Evolutionary conservation across 352 stramenopile species (phyloP).

Genomic region (Phytophthora citrophthora): DNA sequence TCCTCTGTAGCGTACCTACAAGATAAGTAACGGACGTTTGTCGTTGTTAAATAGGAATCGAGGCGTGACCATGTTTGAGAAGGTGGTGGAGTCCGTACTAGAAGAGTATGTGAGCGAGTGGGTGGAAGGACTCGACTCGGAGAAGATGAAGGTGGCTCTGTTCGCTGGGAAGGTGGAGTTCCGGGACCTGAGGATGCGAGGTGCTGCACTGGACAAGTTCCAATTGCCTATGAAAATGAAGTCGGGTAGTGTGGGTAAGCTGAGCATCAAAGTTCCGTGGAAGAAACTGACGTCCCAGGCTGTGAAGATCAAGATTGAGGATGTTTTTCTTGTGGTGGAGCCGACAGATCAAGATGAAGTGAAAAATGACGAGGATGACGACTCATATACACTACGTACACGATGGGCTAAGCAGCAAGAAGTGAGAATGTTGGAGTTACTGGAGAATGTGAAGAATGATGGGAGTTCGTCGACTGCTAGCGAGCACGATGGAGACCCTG

Average conservation of each 20-base stretch:
- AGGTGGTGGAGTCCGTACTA: constrained; percentile 83
- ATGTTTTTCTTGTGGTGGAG: constrained; percentile 78
- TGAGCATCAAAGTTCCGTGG: constrained; percentile 87
- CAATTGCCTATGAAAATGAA: constrained; percentile 82
- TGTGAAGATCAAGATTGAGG: constrained; percentile 79
- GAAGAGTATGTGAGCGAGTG: constrained; percentile 89
- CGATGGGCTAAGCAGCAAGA: constrained; percentile 87
- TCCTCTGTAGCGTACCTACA: not conserved
- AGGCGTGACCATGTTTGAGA: constrained; percentile 75
- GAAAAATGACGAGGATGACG: constrained; percentile 39
- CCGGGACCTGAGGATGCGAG: constrained; percentile 74
- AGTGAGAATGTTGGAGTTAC: constrained; percentile 74
- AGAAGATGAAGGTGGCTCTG: constrained; percentile 89
- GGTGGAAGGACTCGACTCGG: constrained; percentile 82
- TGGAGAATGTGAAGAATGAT: constrained; percentile 75
- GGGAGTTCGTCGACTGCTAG: constrained; percentile 17
- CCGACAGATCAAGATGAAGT: constrained; percentile 65
- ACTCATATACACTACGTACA: constrained; percentile 67
- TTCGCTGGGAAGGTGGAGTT: constrained; percentile 88
- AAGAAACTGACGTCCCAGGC: constrained; percentile 82
- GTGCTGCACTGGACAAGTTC: constrained; percentile 77
- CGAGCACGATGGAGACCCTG: constrained; percentile 17
- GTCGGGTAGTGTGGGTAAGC: constrained; percentile 61
- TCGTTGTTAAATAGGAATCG: constrained; percentile 2
- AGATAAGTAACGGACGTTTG: constrained; percentile 15